A percentile compares a stretch with the other conserved stretches of the same genome.
phyloP scores from a whole-genome alignment of 805 yeast genomes.

The Saccharomycopsis sp. region DNA sequence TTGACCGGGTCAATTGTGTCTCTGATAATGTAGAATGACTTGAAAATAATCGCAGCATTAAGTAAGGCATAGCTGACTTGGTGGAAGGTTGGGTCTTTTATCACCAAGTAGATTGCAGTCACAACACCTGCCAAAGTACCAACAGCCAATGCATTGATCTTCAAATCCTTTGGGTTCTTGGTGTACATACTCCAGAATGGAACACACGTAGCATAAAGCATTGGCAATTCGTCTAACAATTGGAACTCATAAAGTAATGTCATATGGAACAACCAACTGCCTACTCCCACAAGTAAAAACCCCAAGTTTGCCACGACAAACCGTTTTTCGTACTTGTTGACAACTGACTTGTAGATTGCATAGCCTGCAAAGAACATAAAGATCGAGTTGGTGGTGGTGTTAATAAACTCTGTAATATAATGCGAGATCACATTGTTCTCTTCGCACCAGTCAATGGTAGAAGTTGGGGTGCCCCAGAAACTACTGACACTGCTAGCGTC shows the following conservation, averaged over 20 bases:
- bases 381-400: slow-evolving; percentile 69
- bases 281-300: slow-evolving; percentile 84
- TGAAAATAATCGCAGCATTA: slow-evolving; percentile 64
- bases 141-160: slow-evolving; percentile 8
- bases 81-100: slow-evolving; percentile 80
- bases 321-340: slow-evolving; percentile 59
- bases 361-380: slow-evolving; percentile 53
- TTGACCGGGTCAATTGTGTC: slow-evolving; percentile 7
- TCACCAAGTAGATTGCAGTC: slow-evolving; percentile 66
- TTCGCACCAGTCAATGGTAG: slow-evolving; percentile 99
- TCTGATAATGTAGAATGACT: slow-evolving; percentile 47
- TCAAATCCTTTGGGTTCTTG: slow-evolving; percentile 27
- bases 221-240: slow-evolving; percentile 89
- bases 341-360: slow-evolving; percentile 54
- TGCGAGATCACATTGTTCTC: slow-evolving; percentile 86
- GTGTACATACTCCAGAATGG: slow-evolving; percentile 84
- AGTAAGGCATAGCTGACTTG: slow-evolving; percentile 78
- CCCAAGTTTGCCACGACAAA: slow-evolving; percentile 71
- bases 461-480: slow-evolving; percentile 73
- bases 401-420: slow-evolving; percentile 85
- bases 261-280: slow-evolving; percentile 96
- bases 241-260: slow-evolving; percentile 86
- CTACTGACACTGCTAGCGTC: slow-evolving; percentile 6
- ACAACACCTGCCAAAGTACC: slow-evolving; percentile 41
- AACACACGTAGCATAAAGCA: slow-evolving; percentile 96